phyloP scores from a whole-genome alignment of 495 filamentous ascomycete species.

The Neurospora sp. region DNA sequence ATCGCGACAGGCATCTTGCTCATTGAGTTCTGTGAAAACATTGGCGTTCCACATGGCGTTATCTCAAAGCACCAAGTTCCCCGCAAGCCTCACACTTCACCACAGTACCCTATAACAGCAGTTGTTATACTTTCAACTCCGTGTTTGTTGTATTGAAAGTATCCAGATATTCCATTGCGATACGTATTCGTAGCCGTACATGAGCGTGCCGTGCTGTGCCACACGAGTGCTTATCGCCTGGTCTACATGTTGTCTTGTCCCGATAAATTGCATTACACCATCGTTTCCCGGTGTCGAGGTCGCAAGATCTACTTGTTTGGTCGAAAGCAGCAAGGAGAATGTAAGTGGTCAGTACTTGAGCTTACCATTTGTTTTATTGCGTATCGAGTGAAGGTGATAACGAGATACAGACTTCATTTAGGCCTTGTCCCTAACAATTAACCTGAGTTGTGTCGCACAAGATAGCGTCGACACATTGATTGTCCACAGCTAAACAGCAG shows the following conservation, averaged over 20 bases:
- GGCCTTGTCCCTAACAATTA: neutral
- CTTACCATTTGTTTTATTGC: neutral
- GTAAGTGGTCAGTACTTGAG: neutral
- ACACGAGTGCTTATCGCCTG: neutral
- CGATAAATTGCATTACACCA: neutral
- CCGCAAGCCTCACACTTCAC: neutral
- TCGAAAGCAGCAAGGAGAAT: neutral
- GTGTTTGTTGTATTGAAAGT: neutral
- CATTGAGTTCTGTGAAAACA: neutral
- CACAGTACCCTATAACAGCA: neutral
- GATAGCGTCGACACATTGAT: neutral
- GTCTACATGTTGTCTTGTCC: neutral
- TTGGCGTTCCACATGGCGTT: neutral
- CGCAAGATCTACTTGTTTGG: neutral
- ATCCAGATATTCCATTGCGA: neutral
- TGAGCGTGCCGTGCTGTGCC: neutral
- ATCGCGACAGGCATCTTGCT: neutral
- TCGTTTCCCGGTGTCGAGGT: neutral
- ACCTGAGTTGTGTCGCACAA: neutral
- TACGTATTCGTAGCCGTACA: neutral
- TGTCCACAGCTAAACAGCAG: neutral
- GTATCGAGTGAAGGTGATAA: neutral
- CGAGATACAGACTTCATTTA: neutral
- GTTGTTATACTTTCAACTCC: neutral
- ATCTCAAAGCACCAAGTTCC: neutral